These are phyloP conservation scores for Kuraishia hungarica DNA, from an alignment of 805 yeast genomes.

Conservation along the genomic window DNA sequence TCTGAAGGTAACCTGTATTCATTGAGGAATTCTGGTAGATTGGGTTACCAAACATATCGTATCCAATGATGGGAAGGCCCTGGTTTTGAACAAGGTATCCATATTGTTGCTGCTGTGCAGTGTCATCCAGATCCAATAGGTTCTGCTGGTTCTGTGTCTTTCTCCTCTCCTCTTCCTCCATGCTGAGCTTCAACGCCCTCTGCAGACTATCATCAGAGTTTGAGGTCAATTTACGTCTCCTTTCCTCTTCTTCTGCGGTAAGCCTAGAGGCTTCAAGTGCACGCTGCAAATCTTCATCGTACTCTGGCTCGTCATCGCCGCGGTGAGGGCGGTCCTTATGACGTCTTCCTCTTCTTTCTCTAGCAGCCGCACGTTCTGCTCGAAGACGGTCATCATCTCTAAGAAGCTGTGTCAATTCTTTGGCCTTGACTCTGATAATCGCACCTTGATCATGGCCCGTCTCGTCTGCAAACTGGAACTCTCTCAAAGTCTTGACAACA, in stretches of 20 bases:
- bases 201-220: constrained; percentile 54
- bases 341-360: constrained; percentile 23
- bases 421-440: constrained; percentile 81
- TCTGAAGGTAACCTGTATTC: constrained; percentile 45
- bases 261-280: constrained; percentile 74
- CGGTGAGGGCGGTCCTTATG: constrained; percentile 17
- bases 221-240: constrained; percentile 36
- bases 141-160: constrained; percentile 33
- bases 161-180: constrained; percentile 71
- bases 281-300: constrained; percentile 68
- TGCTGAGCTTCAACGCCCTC: constrained; percentile 60
- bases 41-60: constrained; percentile 64
- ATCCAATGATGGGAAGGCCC: constrained; percentile 23
- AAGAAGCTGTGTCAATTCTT: constrained; percentile 73
- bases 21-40: constrained; percentile 41
- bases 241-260: constrained; percentile 81
- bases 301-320: constrained; percentile 29
- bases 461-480: constrained; percentile 78
- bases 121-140: constrained; percentile 45
- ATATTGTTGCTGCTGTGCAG: constrained; percentile 29
- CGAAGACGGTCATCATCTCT: constrained; percentile 74
- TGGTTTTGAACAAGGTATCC: constrained; percentile 16
- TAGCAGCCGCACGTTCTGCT: constrained; percentile 49
- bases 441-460: constrained; percentile 80
- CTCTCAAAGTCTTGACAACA: constrained; percentile 82